These are phyloP conservation scores for Entonaema liquescens DNA, from an alignment of 495 filamentous ascomycete genomes.

Conservation along the genomic window DNA sequence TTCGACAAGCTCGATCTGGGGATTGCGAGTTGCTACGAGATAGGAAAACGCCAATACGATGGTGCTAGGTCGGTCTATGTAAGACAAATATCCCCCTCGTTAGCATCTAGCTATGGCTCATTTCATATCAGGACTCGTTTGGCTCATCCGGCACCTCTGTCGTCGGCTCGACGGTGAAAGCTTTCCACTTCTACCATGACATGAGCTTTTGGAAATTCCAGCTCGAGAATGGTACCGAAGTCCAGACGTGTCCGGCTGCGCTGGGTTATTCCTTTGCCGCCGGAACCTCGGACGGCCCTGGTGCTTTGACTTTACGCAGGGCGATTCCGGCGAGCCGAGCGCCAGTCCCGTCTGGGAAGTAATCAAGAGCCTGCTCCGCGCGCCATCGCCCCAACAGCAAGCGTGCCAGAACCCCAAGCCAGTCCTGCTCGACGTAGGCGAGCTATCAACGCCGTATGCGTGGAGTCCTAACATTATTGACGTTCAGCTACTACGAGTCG, in stretches of 20 bases:
- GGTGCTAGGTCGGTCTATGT: slow-evolving; percentile 71
- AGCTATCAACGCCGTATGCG: slow-evolving; percentile 76
- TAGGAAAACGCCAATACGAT: slow-evolving; percentile 71
- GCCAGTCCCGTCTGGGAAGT: slow-evolving; percentile 81
- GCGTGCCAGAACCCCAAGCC: slow-evolving; percentile 87
- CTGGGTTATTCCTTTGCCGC: slow-evolving; percentile 95
- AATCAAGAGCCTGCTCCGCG: slow-evolving; percentile 75
- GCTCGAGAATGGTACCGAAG: slow-evolving; percentile 75
- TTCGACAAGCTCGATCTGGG: slow-evolving; percentile 76
- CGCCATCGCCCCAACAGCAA: slow-evolving; percentile 74
- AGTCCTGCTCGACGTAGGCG: slow-evolving; percentile 88
- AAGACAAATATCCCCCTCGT: slow-evolving; percentile 24
- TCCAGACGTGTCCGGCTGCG: slow-evolving; percentile 86
- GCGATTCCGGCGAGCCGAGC: slow-evolving; percentile 71
- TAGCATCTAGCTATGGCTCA: slow-evolving; percentile 21
- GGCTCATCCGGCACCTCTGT: slow-evolving; percentile 56
- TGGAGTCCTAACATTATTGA: slow-evolving; percentile 96
- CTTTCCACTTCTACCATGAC: slow-evolving; percentile 76
- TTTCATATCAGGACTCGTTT: slow-evolving; percentile 44
- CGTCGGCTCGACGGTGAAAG: slow-evolving; percentile 62
- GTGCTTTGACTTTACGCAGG: slow-evolving; percentile 92
- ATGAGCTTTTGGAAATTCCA: slow-evolving; percentile 68
- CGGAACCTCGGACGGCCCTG: slow-evolving; percentile 91
- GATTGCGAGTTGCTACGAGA: slow-evolving; percentile 77
- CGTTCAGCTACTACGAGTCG: slow-evolving; percentile 87